Evolutionary conservation across 257 asterid species (phyloP).

Genomic region (Solanum bulbocastanum): DNA sequence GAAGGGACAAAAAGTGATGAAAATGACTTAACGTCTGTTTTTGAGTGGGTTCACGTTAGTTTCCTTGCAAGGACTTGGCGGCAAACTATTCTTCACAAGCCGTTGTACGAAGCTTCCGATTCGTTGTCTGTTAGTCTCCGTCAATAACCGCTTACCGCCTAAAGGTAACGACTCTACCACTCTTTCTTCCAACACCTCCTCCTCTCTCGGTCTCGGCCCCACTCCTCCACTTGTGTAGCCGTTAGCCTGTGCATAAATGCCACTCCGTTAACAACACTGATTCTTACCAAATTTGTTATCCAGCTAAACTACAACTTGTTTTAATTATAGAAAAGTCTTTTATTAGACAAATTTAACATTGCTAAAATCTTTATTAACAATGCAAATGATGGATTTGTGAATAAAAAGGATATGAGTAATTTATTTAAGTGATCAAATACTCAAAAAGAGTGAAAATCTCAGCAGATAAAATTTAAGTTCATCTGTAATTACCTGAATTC

Average conservation of each 20-base stretch:
- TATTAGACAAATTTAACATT: not conserved
- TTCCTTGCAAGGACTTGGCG: slow-evolving; percentile 94
- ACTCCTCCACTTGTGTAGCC: slow-evolving; percentile 24
- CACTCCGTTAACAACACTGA: not conserved
- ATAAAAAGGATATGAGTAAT: not conserved
- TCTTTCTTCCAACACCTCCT: slow-evolving; percentile 47
- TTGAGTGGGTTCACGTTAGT: slow-evolving; percentile 61
- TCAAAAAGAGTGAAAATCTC: not conserved
- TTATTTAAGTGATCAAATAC: not conserved
- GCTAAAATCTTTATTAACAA: not conserved
- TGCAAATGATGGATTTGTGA: not conserved
- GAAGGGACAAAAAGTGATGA: not conserved
- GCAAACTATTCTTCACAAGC: slow-evolving; percentile 71
- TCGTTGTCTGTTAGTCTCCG: slow-evolving; percentile 80
- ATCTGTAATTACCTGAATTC: slow-evolving; percentile 59
- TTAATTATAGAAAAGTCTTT: not conserved
- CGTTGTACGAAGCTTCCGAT: slow-evolving; percentile 64
- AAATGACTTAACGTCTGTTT: slow-evolving; percentile 55
- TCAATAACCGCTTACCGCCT: slow-evolving; percentile 79
- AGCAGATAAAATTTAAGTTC: not conserved
- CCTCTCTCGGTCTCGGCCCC: not conserved
- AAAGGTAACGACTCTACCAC: slow-evolving; percentile 74
- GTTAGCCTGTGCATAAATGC: slow-evolving; percentile 32
- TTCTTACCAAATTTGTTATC: not conserved
- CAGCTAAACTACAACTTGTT: not conserved